Base-by-base conservation (phyloP, 2,329 filamentous ascomycete genomes). In the Aspergillus melleus region DNA sequence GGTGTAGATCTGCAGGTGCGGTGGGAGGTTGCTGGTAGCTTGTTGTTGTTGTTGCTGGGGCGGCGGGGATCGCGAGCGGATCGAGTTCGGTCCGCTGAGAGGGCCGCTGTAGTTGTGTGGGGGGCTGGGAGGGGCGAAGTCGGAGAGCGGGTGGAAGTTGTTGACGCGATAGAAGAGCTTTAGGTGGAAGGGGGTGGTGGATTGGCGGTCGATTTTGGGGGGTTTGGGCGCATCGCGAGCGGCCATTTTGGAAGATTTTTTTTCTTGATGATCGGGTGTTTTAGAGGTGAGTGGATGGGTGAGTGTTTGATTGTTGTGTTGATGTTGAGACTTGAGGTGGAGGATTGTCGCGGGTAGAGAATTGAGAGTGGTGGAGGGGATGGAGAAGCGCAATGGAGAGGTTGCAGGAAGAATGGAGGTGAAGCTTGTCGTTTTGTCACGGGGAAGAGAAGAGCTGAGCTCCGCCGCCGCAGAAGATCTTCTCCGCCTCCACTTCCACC, bases 101-200 rank as follows among this genome's bases (percentile, higher is more conserved):
- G 69, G 69, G 2, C 68, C 67, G 50, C 64, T 55, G 53, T 65
- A 64, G 46, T 66, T 61, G 6, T 68, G 57, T 20, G 58, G 68
- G 14, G 66, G 32, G 14, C 1, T 64, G 12, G 70, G 70, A 20
- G 76, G 60, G 24, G 74, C 69, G 58, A 78, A 80, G 58, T 79
- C 76, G 19, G 73, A 72, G 47, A 79, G 70, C 57, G 72, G 85
- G 76, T 94, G 89, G 70, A 92, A 93, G 49, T 84, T 83, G 70
- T 88, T 86, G 16, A 83, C 86, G 61, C 88, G 87, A 77, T 94
- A 96, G 80, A 93, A 96, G 61, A 96, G 84, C 73, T 90, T 92
- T 19, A 96, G 81, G 62, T 94, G 85, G 77, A 96, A 96, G 6
- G 92, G 93, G 3, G 90, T 87, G 12, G 87, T 90, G 51, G 84